phyloP scores from a whole-genome alignment of 768 basidiomycete genomes.

The Lactarius tabidus region DNA sequence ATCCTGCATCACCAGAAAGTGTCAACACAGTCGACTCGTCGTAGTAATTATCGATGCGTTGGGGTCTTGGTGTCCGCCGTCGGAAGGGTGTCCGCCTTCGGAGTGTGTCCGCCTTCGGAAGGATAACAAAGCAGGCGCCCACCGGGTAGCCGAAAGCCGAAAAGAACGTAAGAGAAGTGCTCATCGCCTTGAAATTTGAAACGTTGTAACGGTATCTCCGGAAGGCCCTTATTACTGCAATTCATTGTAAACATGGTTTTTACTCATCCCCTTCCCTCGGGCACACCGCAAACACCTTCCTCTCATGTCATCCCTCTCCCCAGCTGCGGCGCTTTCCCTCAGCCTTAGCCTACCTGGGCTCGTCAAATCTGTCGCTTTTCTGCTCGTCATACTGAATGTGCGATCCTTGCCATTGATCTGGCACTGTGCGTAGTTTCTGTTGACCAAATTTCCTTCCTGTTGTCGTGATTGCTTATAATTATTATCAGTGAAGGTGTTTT shows the following conservation, averaged over 20 bases:
- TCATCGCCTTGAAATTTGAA: no score
- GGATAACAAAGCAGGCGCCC: no score
- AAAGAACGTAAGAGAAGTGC: background rate
- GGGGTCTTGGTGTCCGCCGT: slow-evolving; percentile 96
- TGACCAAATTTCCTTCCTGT: background rate
- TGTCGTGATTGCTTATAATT: background rate
- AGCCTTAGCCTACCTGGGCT: slow-evolving; percentile 16
- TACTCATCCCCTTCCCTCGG: background rate
- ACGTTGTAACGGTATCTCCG: no score
- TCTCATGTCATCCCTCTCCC: background rate
- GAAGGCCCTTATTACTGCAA: no score
- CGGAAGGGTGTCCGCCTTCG: no score
- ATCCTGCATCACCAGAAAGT: slow-evolving; percentile 46
- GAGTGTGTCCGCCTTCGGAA: no score
- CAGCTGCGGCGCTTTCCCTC: slow-evolving; percentile 1
- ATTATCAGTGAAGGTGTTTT: slow-evolving; percentile 17
- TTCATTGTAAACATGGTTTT: no score
- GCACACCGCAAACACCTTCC: background rate
- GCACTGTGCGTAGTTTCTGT: slow-evolving; percentile 20
- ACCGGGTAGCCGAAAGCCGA: background rate
- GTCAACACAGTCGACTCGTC: background rate
- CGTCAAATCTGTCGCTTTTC: slow-evolving; percentile 4
- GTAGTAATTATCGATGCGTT: slow-evolving; percentile 45
- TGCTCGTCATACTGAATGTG: slow-evolving; percentile 2
- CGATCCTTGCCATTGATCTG: slow-evolving; percentile 24